Percentiles rank a stretch among this genome's conserved stretches.
phyloP scores from a whole-genome alignment of 2,329 filamentous ascomycete species.

The Polytolypa hystricis region DNA sequence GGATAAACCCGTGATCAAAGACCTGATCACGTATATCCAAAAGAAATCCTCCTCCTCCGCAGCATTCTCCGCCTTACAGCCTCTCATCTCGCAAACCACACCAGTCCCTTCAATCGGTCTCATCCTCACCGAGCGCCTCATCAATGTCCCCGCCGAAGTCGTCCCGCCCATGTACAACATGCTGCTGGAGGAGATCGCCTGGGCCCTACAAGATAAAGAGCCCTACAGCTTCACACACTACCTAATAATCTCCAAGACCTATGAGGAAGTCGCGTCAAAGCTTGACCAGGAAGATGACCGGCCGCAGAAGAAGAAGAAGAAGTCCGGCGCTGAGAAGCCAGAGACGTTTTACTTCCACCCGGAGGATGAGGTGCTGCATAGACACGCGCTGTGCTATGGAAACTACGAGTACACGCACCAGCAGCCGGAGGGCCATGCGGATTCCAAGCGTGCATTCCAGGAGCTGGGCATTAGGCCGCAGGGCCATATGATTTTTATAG shows the following conservation, averaged over 20 bases:
- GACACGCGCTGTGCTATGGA: conserved; percentile 58
- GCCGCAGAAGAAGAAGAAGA: conserved; percentile 59
- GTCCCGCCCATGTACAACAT: conserved; percentile 90
- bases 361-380: conserved; percentile 82
- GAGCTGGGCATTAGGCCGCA: conserved; percentile 78
- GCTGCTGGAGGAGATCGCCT: conserved; percentile 82
- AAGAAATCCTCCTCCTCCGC: conserved; percentile 43
- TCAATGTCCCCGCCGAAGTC: conserved; percentile 93
- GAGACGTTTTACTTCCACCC: conserved; percentile 85
- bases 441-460: conserved; percentile 90
- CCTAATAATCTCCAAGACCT: conserved; percentile 83
- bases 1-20: conserved; percentile 59
- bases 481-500: conserved; percentile 78
- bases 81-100: conserved; percentile 45
- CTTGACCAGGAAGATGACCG: conserved; percentile 56
- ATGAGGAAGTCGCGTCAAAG: conserved; percentile 73
- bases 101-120: conserved; percentile 58
- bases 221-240: conserved; percentile 92
- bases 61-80: conserved; percentile 45
- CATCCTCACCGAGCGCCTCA: conserved; percentile 80
- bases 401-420: conserved; percentile 71
- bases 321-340: conserved; percentile 30
- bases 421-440: conserved; percentile 63
- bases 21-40: conserved; percentile 60
- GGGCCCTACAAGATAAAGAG: conserved; percentile 79